Percentiles rank a stretch among this genome's conserved stretches.
Conservation (phyloP, 2,329 filamentous ascomycete genomes). For the Aspergillus japonicus region DNA sequence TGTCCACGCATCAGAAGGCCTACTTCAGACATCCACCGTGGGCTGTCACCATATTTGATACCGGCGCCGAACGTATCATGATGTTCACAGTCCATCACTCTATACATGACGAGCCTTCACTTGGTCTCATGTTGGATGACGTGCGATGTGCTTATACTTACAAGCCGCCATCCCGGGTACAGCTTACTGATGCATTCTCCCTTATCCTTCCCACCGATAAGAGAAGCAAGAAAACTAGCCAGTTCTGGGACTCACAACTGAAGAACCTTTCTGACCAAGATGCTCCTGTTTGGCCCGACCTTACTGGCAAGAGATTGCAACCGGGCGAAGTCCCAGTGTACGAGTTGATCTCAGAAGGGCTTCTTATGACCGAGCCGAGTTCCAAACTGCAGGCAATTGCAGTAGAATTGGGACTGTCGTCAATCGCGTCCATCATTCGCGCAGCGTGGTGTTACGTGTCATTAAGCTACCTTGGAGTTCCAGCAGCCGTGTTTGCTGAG, state of each 20-base stretch:
- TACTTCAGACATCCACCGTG: conserved; percentile 36
- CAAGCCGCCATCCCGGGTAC: conserved; percentile 23
- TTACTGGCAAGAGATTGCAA: conserved; percentile 21
- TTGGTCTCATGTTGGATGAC: conserved; percentile 30
- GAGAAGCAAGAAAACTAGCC: conserved; percentile 15
- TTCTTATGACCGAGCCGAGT: conserved; percentile 16
- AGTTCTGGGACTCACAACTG: conserved; percentile 28
- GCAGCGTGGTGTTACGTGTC: conserved; percentile 32
- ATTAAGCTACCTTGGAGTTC: conserved; percentile 27
- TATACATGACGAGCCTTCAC: conserved; percentile 34
- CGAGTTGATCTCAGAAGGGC: conserved; percentile 20
- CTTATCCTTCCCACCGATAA: conserved; percentile 21
- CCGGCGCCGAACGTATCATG: conserved; percentile 27
- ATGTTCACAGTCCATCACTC: conserved; percentile 40
- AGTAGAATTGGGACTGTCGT: conserved; percentile 26
- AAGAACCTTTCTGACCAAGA: conserved; percentile 24
- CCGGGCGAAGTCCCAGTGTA: conserved; percentile 15
- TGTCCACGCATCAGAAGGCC: conserved; percentile 25
- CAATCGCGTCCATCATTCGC: conserved; percentile 30
- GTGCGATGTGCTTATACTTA: conserved; percentile 25
- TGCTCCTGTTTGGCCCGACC: conserved; percentile 28
- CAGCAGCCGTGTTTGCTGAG: conserved; percentile 32
- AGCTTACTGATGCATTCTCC: conserved; percentile 29
- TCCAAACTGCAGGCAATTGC: conserved; percentile 21
- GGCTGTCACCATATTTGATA: conserved; percentile 36